A percentile compares a stretch with the other conserved stretches of the same genome.
Evolutionary conservation across 163 green algal species (phyloP).

Genomic region (Coccomyxa subellipsoidea): DNA sequence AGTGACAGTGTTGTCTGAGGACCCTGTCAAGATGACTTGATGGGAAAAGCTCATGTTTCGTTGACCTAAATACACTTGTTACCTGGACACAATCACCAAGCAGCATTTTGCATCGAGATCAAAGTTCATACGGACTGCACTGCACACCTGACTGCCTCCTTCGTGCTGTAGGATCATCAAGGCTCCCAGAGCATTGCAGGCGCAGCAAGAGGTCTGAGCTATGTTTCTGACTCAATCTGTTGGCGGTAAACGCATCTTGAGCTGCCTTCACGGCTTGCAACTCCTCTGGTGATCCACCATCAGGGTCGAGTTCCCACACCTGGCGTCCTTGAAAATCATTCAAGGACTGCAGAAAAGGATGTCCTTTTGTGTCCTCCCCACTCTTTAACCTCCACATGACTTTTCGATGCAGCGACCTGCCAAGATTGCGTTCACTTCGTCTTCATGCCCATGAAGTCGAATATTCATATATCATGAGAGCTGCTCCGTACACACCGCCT

Average conservation of each 20-base stretch:
- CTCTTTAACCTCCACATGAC: conserved; percentile 16
- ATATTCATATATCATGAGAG: too few species aligned
- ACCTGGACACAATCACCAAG: too few species aligned
- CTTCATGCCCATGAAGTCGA: background rate
- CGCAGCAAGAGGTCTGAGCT: conserved; percentile 83
- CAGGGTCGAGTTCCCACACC: conserved; percentile 11
- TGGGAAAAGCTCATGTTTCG: too few species aligned
- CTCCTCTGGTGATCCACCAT: conserved; percentile 1
- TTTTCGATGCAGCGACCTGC: too few species aligned
- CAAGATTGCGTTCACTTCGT: background rate
- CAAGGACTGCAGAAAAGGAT: background rate
- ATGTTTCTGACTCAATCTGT: conserved; percentile 66
- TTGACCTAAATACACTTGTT: too few species aligned
- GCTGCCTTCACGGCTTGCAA: background rate
- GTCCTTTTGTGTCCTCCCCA: background rate
- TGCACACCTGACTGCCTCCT: background rate
- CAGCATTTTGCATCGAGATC: too few species aligned
- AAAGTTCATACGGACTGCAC: background rate
- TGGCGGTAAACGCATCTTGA: background rate
- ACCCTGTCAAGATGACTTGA: too few species aligned
- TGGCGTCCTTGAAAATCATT: conserved; percentile 15
- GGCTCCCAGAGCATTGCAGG: conserved; percentile 45
- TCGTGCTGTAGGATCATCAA: background rate
- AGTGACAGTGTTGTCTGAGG: too few species aligned
- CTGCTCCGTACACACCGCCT: too few species aligned